A percentile compares a stretch with the other conserved stretches of the same genome.
These are phyloP conservation scores for Fusarium sacchari DNA, from an alignment of 2,329 filamentous ascomycete species.

Conservation along the genomic window DNA sequence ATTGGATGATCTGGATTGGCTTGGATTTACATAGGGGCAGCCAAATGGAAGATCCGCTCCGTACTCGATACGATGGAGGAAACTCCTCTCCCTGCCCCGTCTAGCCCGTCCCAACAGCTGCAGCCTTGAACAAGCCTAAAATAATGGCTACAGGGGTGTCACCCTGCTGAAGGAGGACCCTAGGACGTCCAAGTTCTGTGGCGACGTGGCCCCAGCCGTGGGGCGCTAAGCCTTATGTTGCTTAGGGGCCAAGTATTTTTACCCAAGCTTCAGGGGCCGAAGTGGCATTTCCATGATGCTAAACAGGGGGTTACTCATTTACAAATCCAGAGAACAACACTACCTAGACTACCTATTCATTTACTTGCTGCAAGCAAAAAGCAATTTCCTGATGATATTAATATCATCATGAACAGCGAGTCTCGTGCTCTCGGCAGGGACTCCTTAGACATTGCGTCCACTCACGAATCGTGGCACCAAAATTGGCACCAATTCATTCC, in stretches of 20 bases:
- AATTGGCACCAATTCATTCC: conserved; percentile 12
- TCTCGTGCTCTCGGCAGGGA: neutral
- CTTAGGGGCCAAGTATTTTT: conserved; percentile 21
- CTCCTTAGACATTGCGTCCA: neutral
- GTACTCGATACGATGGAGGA: conserved; percentile 6
- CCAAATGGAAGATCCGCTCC: conserved; percentile 31
- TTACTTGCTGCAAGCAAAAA: neutral
- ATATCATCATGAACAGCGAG: neutral
- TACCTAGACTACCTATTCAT: too few relatives aligned
- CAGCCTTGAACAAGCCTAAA: conserved; percentile 7
- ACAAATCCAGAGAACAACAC: neutral
- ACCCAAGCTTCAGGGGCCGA: conserved; percentile 23
- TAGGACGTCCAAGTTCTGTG: conserved; percentile 4
- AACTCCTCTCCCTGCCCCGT: conserved; percentile 11
- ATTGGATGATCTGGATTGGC: conserved; percentile 26
- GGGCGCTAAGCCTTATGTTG: conserved; percentile 18
- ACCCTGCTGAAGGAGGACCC: neutral
- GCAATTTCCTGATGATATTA: conserved; percentile 17
- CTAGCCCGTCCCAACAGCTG: conserved; percentile 8
- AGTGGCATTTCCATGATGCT: conserved; percentile 15
- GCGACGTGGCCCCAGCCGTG: conserved; percentile 36
- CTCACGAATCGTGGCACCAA: neutral
- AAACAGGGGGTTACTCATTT: conserved; percentile 13
- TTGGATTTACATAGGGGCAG: conserved; percentile 37
- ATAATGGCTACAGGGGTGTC: conserved; percentile 25